Percentiles rank a stretch among this genome's conserved stretches.
phyloP scores from a whole-genome alignment of 2,329 filamentous ascomycete species.

The Aulographum hederae region DNA sequence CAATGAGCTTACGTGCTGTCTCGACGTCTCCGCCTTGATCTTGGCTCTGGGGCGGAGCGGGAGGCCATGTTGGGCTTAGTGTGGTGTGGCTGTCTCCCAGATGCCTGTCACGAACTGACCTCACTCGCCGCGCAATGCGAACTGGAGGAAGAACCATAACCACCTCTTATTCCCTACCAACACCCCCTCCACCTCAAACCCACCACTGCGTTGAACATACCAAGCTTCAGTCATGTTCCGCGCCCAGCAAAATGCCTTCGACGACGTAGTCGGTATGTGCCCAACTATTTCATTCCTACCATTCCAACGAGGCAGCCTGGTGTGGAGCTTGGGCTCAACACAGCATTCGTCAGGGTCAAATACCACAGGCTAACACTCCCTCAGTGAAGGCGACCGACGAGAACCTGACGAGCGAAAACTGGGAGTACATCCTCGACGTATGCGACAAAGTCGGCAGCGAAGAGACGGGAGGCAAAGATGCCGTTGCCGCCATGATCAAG shows the following conservation, averaged over 20 bases:
- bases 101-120: too few species aligned
- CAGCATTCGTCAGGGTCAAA: too few species aligned
- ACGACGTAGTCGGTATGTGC: conserved; percentile 47
- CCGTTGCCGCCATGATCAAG: conserved; percentile 79
- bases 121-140: too few species aligned
- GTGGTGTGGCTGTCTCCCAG: too few species aligned
- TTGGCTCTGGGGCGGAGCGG: too few species aligned
- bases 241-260: conserved; percentile 46
- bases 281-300: conserved; percentile 1
- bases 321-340: too few species aligned
- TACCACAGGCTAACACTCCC: too few species aligned
- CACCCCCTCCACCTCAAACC: neutral
- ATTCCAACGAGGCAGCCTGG: conserved; percentile 1
- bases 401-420: conserved; percentile 76
- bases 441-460: conserved; percentile 38
- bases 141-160: too few species aligned
- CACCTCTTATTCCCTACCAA: too few species aligned
- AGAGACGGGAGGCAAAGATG: conserved; percentile 54
- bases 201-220: neutral
- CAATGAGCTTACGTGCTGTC: too few species aligned
- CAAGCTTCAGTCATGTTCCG: conserved; percentile 22
- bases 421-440: conserved; percentile 51
- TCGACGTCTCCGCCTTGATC: too few species aligned
- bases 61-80: too few species aligned
- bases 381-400: conserved; percentile 81